Conservation (phyloP, 352 stramenopile species). For the Achlya hypogyna region DNA sequence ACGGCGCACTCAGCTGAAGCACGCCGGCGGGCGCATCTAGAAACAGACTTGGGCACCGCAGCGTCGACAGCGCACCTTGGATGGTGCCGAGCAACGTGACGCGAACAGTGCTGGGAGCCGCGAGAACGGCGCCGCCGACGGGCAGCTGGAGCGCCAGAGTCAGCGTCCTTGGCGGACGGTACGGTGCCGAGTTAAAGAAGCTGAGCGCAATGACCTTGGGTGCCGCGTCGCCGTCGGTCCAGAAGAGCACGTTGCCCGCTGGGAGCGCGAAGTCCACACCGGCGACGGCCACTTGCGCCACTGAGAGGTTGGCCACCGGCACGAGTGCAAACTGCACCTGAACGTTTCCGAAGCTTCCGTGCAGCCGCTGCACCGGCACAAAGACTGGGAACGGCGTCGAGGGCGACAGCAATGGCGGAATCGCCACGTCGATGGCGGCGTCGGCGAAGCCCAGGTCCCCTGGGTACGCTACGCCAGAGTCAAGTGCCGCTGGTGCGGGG, state of each 20-base stretch:
- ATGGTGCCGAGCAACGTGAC: constrained; percentile 3
- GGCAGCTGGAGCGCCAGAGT: constrained; percentile 1
- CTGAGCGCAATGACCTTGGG: constrained; percentile 35
- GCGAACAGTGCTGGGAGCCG: neutral
- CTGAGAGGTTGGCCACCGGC: constrained; percentile 28
- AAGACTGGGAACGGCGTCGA: constrained; percentile 34
- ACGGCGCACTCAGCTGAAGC: constrained; percentile 56
- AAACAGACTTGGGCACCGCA: neutral
- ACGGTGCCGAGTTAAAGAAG: constrained; percentile 24
- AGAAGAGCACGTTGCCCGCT: constrained; percentile 14
- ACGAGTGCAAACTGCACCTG: constrained; percentile 23
- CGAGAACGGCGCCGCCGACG: neutral
- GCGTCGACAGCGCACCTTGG: neutral
- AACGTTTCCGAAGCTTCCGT: constrained; percentile 1
- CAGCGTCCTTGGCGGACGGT: neutral
- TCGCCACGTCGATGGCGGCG: neutral
- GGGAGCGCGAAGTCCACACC: constrained; percentile 29
- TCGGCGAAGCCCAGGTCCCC: constrained; percentile 40
- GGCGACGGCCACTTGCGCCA: constrained; percentile 26
- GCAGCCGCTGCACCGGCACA: constrained; percentile 42
- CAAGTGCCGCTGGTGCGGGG: neutral
- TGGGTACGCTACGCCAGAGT: constrained; percentile 6
- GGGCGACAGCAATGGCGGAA: constrained; percentile 29
- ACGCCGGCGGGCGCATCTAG: constrained; percentile 29
- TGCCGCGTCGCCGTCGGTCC: constrained; percentile 28